Percentiles rank a stretch among this genome's conserved stretches.
Conservation (phyloP, 345 rosid genomes). For the Excoecaria agallocha region DNA sequence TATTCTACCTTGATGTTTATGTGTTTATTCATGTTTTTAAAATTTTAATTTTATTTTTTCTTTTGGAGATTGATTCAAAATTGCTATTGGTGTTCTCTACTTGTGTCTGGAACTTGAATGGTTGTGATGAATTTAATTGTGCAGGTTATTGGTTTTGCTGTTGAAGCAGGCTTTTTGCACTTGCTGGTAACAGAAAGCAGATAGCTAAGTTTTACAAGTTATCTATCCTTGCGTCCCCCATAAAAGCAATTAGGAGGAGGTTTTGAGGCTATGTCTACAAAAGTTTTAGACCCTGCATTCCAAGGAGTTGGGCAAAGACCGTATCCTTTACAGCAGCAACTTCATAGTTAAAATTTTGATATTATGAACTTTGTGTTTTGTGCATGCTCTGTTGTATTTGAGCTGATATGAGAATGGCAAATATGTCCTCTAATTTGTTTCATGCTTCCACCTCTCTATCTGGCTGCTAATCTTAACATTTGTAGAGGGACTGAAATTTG, state of each 20-base stretch:
- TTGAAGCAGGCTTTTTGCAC: slow-evolving; percentile 18
- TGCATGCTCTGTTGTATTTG: not conserved
- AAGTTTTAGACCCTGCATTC: slow-evolving; percentile 89
- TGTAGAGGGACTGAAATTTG: slow-evolving; percentile 91
- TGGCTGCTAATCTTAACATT: slow-evolving; percentile 58
- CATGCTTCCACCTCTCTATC: slow-evolving; percentile 18
- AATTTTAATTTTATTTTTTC: not conserved
- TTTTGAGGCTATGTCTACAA: slow-evolving; percentile 58
- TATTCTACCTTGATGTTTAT: slow-evolving; percentile 10
- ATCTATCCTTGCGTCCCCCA: slow-evolving; percentile 1
- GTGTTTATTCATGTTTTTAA: not conserved
- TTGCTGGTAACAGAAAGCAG: slow-evolving; percentile 12
- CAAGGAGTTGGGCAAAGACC: slow-evolving; percentile 92
- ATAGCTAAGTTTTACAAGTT: slow-evolving; percentile 11
- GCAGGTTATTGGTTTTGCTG: slow-evolving; percentile 11
- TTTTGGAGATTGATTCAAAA: slow-evolving; percentile 1
- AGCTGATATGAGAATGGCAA: not conserved
- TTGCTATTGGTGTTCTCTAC: not conserved
- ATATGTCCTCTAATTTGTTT: not conserved
- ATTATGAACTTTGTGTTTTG: not conserved
- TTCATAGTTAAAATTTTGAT: slow-evolving; percentile 3
- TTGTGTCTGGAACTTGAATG: not conserved
- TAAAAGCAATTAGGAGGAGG: slow-evolving; percentile 16
- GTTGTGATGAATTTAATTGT: not conserved
- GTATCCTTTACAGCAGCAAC: slow-evolving; percentile 55